A percentile compares a stretch with the other conserved stretches of the same genome.
phyloP scores from a whole-genome alignment of 2,329 filamentous ascomycete genomes.

The Fusarium sp. region DNA sequence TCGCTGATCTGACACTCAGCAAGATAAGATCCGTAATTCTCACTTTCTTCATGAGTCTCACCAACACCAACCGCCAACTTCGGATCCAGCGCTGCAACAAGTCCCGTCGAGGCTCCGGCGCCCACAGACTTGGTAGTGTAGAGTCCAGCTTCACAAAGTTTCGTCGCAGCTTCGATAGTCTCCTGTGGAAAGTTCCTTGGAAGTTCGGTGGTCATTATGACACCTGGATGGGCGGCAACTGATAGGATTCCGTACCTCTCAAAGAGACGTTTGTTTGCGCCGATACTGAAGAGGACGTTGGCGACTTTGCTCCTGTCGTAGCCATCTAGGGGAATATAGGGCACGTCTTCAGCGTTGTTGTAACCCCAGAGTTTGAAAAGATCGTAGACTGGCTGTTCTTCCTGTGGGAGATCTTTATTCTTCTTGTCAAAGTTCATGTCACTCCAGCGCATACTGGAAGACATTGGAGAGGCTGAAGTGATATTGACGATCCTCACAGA shows the following conservation, averaged over 20 bases:
- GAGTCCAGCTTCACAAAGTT: not conserved
- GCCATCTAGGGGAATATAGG: not conserved
- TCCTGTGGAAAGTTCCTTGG: not conserved
- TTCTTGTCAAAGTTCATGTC: constrained; percentile 19
- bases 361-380: constrained; percentile 16
- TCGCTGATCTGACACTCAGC: constrained; percentile 1
- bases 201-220: not conserved
- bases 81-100: constrained; percentile 4
- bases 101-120: constrained; percentile 11
- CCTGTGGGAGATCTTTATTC: constrained; percentile 11
- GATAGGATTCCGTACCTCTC: not conserved
- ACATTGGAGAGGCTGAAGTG: not conserved
- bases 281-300: constrained; percentile 18
- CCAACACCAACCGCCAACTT: not conserved
- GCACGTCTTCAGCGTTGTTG: not conserved
- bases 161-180: not conserved
- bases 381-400: not conserved
- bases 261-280: constrained; percentile 5
- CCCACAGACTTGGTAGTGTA: not conserved
- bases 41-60: not conserved
- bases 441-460: constrained; percentile 12
- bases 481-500: constrained; percentile 12
- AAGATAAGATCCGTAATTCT: constrained; percentile 8
- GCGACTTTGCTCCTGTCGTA: constrained; percentile 17
- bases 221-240: constrained; percentile 1